These are phyloP conservation scores for Zasmidium angulare DNA, from an alignment of 2,329 filamentous ascomycete species.

Conservation along the genomic window DNA sequence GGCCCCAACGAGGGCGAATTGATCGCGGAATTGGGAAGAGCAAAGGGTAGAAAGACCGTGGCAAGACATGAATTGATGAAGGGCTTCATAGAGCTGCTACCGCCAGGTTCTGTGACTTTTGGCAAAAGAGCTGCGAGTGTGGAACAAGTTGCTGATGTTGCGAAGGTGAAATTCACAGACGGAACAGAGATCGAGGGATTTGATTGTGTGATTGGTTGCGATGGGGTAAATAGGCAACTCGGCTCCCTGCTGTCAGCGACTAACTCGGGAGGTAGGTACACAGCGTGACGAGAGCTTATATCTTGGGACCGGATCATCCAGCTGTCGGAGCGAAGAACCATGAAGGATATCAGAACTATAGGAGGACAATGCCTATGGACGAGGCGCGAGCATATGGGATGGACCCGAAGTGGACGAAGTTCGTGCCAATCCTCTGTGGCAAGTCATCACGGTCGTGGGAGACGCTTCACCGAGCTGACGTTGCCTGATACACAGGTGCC, in stretches of 20 bases:
- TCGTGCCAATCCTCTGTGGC: slow-evolving; percentile 35
- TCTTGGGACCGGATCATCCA: slow-evolving; percentile 40
- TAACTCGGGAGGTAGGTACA: no score
- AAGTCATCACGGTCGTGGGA: background rate
- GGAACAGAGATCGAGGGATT: slow-evolving; percentile 44
- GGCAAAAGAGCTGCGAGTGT: slow-evolving; percentile 44
- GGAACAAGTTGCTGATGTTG: slow-evolving; percentile 29
- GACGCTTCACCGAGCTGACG: background rate
- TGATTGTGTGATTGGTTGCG: slow-evolving; percentile 54
- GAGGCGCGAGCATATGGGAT: slow-evolving; percentile 29
- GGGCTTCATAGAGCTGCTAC: slow-evolving; percentile 48
- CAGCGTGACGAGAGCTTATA: slow-evolving; percentile 47
- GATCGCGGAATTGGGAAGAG: slow-evolving; percentile 39
- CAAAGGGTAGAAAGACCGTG: slow-evolving; percentile 38
- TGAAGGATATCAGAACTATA: slow-evolving; percentile 35
- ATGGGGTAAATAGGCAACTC: no score
- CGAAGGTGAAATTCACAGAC: slow-evolving; percentile 49
- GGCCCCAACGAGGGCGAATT: slow-evolving; percentile 42
- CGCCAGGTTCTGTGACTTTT: slow-evolving; percentile 44
- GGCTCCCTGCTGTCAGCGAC: no score
- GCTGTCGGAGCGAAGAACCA: slow-evolving; percentile 32
- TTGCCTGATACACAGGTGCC: slow-evolving; percentile 9
- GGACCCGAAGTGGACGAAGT: slow-evolving; percentile 31
- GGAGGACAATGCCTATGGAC: slow-evolving; percentile 31
- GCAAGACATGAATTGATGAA: slow-evolving; percentile 53